Evolutionary conservation across 306 rosid genomes (phyloP), one percentile per base, ranked within the genome.

Genomic region (Trifolium dubium): DNA sequence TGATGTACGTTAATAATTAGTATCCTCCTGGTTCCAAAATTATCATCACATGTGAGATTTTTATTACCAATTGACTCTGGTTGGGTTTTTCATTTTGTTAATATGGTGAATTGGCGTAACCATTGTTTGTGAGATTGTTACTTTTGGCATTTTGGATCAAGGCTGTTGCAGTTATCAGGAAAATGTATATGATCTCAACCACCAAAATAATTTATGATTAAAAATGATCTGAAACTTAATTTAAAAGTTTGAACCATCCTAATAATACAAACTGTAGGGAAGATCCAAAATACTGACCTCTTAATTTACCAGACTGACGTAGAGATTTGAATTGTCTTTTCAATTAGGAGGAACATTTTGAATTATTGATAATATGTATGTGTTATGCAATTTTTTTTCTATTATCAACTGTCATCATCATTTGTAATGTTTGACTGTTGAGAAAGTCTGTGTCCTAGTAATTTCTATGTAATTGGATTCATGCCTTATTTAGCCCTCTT

Each of bases 381-480:
- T n/a, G 6, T 61, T 53, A 23, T 30, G 71, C 40, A 30, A 12
- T 63, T 1, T 37, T 37, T 37, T 37, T 6, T 76, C 23, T 30
- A 51, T 71, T 71, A 41, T 71, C 40, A 54, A 60, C 28, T 60
- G 74, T 28, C 55, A 18, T 68, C 78, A 18, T 6, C 11, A 23
- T 72, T 71, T 72, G 66, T 72, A 60, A 29, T 66, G 35, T 55
- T 49, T 72, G 73, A 50, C 67, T 19, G 3, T 4, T 5, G 6
- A 60, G 39, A 43, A 65, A 67, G n/a, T 65, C 23, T 75, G 12
- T 79, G 64, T 67, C 53, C 46, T 34, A 54, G 23, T 43, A 53
- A 43, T 28, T 67, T n/a, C 56, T 34, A 28, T 76, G 23, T 73
- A 64, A 64, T 64, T 73, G 63, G 59, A n/a, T 53, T 47, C 39